Evolutionary conservation across 176 grass and related monocot species (phyloP), one percentile per base, ranked within the genome.

Genomic region (Cenchrus americanus): DNA sequence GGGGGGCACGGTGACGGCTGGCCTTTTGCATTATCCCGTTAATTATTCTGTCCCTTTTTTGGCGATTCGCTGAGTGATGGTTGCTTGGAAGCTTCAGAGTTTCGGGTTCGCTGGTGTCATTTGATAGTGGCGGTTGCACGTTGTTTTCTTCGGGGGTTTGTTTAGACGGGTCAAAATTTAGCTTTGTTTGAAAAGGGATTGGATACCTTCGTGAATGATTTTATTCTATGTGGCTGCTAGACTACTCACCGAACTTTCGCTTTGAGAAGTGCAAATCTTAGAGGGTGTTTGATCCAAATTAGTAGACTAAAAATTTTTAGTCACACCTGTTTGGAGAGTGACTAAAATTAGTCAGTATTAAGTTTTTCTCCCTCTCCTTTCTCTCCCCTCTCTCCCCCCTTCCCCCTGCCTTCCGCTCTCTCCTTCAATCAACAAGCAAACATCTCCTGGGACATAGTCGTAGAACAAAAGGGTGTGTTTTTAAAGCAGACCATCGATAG

Each of bases 61-160:
- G 21, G 27, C 17, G 49, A 51, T 55, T 75, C 46, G 80, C 14
- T 54, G 10, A 40, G 49, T 50, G 68, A 10, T 61, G 61, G 30
- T 71, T 85, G 87, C 71, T 89, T 82, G 77, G 88, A 89, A 89
- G 78, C 53, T 86, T 89, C 88, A 78, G 7, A 23, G 22, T 17
- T 55, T 55, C 17, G 7, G 58, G 0, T 23, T 12, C 43, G 34
- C 5, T 63, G 11, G 40, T 10, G 34, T 52, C 43, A 21, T 10
- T 80, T 7, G 62, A 5, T 12, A 22, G 15, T 52, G 24, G 19
- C 21, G n/a, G 54, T 18, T 10, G 5, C 22, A 10, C 87, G 32
- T 12, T 22, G 46, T 40, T 70, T 71, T 54, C 6, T 14, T 13
- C 21, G 5, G 30, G 58, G 24, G 32, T 55, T 77, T 76, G 32